Conservation (phyloP, 176 grass and related monocot species). For the Triticum monococcum region DNA sequence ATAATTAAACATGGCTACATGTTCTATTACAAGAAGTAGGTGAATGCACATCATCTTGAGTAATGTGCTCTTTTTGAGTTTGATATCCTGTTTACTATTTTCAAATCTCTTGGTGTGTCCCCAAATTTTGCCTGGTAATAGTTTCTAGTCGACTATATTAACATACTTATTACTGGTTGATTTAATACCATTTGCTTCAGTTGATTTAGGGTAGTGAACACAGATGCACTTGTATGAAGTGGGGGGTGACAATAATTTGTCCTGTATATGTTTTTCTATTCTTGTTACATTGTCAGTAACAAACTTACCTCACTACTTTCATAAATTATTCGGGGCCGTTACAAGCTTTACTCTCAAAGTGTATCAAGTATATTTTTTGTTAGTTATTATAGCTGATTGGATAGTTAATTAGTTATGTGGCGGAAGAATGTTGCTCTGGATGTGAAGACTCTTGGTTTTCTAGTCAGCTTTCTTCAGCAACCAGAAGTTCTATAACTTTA, state of each 20-base stretch:
- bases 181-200: constrained; percentile 5
- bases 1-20: background rate
- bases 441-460: background rate
- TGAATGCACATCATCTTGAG: constrained; percentile 14
- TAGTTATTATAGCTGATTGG: constrained; percentile 1
- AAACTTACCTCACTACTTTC: background rate
- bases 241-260: background rate
- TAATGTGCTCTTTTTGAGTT: constrained; percentile 2
- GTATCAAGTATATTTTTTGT: constrained; percentile 5
- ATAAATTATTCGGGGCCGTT: background rate
- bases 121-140: constrained; percentile 1
- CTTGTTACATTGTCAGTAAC: background rate
- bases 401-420: background rate
- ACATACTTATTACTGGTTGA: constrained; percentile 8
- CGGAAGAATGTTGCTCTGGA: constrained; percentile 8
- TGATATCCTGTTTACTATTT: background rate
- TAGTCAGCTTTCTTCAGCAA: background rate
- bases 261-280: constrained; percentile 1
- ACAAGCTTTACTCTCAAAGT: background rate
- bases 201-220: constrained; percentile 10
- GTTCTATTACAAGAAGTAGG: constrained; percentile 6
- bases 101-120: background rate
- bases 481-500: constrained; percentile 8
- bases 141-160: constrained; percentile 26
- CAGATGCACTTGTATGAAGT: background rate